A percentile compares a stretch with the other conserved stretches of the same genome.
Evolutionary conservation across 495 filamentous ascomycete genomes (phyloP).

Genomic region (Talaromyces proteolyticus): DNA sequence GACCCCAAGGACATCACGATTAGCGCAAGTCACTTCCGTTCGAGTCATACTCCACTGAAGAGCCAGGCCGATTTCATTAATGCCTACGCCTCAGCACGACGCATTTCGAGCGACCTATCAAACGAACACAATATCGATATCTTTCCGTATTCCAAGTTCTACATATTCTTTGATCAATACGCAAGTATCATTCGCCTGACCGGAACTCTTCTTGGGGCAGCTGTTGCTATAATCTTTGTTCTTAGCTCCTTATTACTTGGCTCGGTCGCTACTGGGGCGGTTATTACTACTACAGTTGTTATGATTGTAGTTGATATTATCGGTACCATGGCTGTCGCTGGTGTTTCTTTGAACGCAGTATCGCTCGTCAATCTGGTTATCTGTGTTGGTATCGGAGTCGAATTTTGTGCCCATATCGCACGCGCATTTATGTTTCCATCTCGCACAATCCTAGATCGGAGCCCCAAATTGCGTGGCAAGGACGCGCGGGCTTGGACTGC

Average conservation of each 20-base stretch:
- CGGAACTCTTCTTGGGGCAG: slow-evolving; percentile 70
- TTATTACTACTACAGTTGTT: slow-evolving; percentile 76
- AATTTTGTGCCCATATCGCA: slow-evolving; percentile 96
- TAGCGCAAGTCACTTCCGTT: slow-evolving; percentile 83
- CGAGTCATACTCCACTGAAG: slow-evolving; percentile 75
- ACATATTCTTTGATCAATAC: slow-evolving; percentile 99
- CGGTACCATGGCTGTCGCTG: slow-evolving; percentile 83
- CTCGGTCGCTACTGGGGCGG: slow-evolving; percentile 71
- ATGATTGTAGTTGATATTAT: slow-evolving; percentile 96
- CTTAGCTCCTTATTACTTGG: slow-evolving; percentile 76
- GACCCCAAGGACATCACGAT: slow-evolving; percentile 59
- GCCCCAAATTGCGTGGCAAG: slow-evolving; percentile 60
- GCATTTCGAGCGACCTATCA: slow-evolving; percentile 73
- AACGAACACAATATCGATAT: slow-evolving; percentile 64
- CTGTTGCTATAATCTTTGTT: slow-evolving; percentile 74
- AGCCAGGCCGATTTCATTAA: slow-evolving; percentile 92
- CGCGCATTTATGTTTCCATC: slow-evolving; percentile 93
- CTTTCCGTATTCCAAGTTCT: slow-evolving; percentile 94
- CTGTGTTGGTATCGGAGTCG: slow-evolving; percentile 90
- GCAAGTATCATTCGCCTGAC: slow-evolving; percentile 75
- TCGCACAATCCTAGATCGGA: slow-evolving; percentile 67
- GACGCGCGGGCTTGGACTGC: slow-evolving; percentile 89
- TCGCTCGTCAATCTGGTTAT: slow-evolving; percentile 97
- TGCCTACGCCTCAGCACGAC: slow-evolving; percentile 81
- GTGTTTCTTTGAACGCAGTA: slow-evolving; percentile 92